Conservation (phyloP, 306 rosid genomes). For the Corylus americana region DNA sequence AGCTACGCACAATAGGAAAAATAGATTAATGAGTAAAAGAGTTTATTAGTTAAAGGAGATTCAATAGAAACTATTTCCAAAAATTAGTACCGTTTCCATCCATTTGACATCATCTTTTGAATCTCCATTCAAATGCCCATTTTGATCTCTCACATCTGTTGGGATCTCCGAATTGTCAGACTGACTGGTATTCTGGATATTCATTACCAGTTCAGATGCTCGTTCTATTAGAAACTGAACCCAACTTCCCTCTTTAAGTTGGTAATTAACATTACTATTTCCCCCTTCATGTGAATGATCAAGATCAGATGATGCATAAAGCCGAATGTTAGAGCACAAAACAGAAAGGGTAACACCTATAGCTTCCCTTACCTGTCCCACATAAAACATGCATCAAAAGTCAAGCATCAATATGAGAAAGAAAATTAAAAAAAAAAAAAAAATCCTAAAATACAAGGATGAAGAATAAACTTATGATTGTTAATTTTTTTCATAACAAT, state of each 20-base stretch:
- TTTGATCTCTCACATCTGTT: slow-evolving; percentile 51
- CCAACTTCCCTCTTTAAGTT: slow-evolving; percentile 73
- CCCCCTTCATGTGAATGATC: slow-evolving; percentile 40
- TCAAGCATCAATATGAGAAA: slow-evolving; percentile 3
- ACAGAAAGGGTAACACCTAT: slow-evolving; percentile 87
- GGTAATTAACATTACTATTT: slow-evolving; percentile 36
- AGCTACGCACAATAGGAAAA: slow-evolving; percentile 56
- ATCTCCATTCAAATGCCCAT: slow-evolving; percentile 64
- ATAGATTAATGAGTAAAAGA: slow-evolving; percentile 27
- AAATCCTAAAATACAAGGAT: not conserved
- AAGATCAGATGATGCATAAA: slow-evolving; percentile 56
- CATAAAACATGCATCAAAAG: slow-evolving; percentile 31
- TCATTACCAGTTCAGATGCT: slow-evolving; percentile 66
- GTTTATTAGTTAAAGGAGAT: slow-evolving; percentile 27
- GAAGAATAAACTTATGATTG: not conserved
- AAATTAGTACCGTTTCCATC: slow-evolving; percentile 91
- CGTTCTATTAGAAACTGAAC: slow-evolving; percentile 53
- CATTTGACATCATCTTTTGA: slow-evolving; percentile 88
- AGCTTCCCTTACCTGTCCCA: slow-evolving; percentile 87
- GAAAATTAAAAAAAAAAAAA: not conserved
- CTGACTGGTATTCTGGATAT: slow-evolving; percentile 74
- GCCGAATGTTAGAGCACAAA: slow-evolving; percentile 86
- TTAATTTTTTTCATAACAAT: not conserved
- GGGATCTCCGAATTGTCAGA: slow-evolving; percentile 57
- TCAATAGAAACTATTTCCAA: slow-evolving; percentile 8